These are phyloP conservation scores for Balansia obtecta DNA, from an alignment of 2,329 filamentous ascomycete genomes.

Conservation along the genomic window DNA sequence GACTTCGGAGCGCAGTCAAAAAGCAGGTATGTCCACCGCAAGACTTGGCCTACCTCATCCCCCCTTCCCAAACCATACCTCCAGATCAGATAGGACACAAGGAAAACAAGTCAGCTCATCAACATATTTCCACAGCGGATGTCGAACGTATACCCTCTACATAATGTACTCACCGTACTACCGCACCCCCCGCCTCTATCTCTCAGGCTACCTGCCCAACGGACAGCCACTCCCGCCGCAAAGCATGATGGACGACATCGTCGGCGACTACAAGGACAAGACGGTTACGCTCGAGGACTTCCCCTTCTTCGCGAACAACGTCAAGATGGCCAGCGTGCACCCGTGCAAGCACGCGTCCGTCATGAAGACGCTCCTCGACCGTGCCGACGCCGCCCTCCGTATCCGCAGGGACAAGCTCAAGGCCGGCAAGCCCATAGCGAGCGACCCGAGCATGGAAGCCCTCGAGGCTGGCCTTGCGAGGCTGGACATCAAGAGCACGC, in stretches of 20 bases:
- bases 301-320: constrained; percentile 77
- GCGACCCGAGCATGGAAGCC: constrained; percentile 61
- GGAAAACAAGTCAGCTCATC: too few relatives aligned
- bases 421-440: constrained; percentile 33
- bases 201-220: constrained; percentile 74
- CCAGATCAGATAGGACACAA: too few relatives aligned
- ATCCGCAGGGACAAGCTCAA: constrained; percentile 73
- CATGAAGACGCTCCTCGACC: constrained; percentile 95
- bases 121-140: constrained; percentile 40
- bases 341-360: constrained; percentile 95
- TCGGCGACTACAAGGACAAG: constrained; percentile 96
- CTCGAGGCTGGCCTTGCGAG: constrained; percentile 70
- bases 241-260: constrained; percentile 92
- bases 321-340: constrained; percentile 95
- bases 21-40: constrained; percentile 26
- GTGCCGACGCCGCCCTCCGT: constrained; percentile 86
- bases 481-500: constrained; percentile 43
- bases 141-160: constrained; percentile 94
- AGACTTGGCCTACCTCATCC: neutral
- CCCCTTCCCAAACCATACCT: too few relatives aligned
- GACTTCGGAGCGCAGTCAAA: constrained; percentile 44
- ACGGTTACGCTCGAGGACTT: constrained; percentile 97
- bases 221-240: constrained; percentile 72
- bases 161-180: constrained; percentile 98
- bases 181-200: constrained; percentile 85